Percentiles rank a stretch among this genome's conserved stretches.
Conservation (phyloP, 140 eudicot species). For the Senecio squalidus region DNA sequence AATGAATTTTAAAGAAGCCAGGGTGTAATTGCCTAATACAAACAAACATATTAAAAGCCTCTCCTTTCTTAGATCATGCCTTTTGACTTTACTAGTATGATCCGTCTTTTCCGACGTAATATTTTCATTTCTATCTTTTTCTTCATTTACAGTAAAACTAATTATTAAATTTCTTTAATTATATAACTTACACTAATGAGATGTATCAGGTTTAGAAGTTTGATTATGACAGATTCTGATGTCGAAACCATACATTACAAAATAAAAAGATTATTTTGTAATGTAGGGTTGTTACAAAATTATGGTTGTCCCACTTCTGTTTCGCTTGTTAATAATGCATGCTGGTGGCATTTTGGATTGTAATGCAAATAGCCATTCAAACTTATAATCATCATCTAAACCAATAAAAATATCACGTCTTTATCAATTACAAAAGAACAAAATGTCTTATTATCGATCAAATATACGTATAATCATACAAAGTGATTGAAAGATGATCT, state of each 20-base stretch:
- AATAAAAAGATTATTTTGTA: neutral
- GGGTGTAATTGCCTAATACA: conserved; percentile 24
- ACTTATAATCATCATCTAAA: no score
- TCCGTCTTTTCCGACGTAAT: neutral
- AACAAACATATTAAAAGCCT: conserved; percentile 22
- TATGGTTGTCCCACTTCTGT: conserved; percentile 1
- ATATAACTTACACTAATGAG: no score
- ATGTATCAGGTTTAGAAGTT: no score
- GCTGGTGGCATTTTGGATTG: conserved; percentile 12
- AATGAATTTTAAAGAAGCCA: conserved; percentile 5
- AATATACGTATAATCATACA: conserved; percentile 20
- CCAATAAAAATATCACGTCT: conserved; percentile 17
- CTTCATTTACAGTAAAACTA: neutral
- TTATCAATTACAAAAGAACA: conserved; percentile 18
- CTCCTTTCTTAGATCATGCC: conserved; percentile 21
- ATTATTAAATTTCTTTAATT: no score
- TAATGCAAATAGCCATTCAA: neutral
- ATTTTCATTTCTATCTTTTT: neutral
- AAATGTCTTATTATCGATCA: conserved; percentile 11
- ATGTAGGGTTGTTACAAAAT: neutral
- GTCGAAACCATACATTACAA: no score
- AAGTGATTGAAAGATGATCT: conserved; percentile 14
- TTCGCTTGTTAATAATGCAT: neutral
- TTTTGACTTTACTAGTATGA: conserved; percentile 18
- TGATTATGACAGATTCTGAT: no score